phyloP scores from a whole-genome alignment of 805 yeast genomes.

The Vanderwaltozyma tropicalis region DNA sequence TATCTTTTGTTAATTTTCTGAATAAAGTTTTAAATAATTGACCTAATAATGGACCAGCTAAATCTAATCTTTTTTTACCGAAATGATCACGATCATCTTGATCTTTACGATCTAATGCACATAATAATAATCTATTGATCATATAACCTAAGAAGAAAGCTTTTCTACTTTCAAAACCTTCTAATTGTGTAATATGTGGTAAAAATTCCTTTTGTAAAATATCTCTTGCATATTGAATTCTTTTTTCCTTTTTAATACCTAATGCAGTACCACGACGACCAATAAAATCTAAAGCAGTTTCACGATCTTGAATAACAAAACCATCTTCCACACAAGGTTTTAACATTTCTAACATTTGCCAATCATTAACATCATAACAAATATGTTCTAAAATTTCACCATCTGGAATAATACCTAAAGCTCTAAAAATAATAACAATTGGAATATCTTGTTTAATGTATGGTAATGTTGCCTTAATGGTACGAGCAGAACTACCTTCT shows the following conservation, averaged over 20 bases:
- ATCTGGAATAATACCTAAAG: slow-evolving; percentile 96
- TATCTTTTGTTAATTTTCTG: slow-evolving; percentile 91
- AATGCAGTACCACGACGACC: slow-evolving; percentile 97
- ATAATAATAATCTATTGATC: slow-evolving; percentile 87
- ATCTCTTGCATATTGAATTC: slow-evolving; percentile 96
- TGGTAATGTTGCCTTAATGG: slow-evolving; percentile 92
- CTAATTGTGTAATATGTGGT: slow-evolving; percentile 95
- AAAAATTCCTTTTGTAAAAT: slow-evolving; percentile 90
- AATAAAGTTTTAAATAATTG: slow-evolving; percentile 89
- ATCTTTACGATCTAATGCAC: slow-evolving; percentile 95
- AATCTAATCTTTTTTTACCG: slow-evolving; percentile 95
- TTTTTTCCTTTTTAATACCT: slow-evolving; percentile 94
- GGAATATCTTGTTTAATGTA: slow-evolving; percentile 96
- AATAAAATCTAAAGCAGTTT: slow-evolving; percentile 93
- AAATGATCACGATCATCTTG: slow-evolving; percentile 99
- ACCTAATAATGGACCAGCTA: slow-evolving; percentile 96
- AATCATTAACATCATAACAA: slow-evolving; percentile 93
- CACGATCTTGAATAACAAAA: slow-evolving; percentile 94
- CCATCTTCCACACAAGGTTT: slow-evolving; percentile 99
- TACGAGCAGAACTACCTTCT: slow-evolving; percentile 63
- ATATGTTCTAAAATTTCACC: slow-evolving; percentile 98
- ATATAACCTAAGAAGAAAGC: slow-evolving; percentile 96
- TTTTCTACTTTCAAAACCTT: slow-evolving; percentile 93
- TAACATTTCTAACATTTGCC: slow-evolving; percentile 99
- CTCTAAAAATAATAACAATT: slow-evolving; percentile 92